Conservation (phyloP, 208 protist genomes). For the Crithidia brevicula region DNA sequence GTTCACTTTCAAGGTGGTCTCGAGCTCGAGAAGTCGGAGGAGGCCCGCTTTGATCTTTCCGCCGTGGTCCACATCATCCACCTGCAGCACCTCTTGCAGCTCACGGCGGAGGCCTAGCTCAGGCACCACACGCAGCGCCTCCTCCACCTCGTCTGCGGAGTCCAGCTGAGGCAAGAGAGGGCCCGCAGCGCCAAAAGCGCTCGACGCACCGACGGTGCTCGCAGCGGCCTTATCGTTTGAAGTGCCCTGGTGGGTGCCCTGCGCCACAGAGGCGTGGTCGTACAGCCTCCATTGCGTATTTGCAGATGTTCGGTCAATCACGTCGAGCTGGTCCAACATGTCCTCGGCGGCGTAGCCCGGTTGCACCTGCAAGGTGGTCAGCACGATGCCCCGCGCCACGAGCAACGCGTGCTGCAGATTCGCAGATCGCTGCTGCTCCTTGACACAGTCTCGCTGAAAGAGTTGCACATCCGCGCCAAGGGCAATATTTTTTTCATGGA, state of each 20-base stretch:
- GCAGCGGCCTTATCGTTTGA: no score
- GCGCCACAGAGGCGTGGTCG: background rate
- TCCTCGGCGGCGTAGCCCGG: background rate
- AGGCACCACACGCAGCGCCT: slow-evolving; percentile 14
- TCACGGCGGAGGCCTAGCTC: slow-evolving; percentile 32
- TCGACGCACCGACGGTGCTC: background rate
- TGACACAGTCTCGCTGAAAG: slow-evolving; percentile 52
- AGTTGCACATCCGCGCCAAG: slow-evolving; percentile 59
- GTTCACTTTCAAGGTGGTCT: no score
- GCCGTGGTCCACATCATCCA: slow-evolving; percentile 29
- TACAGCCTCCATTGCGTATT: background rate
- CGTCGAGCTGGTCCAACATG: background rate
- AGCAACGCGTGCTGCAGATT: slow-evolving; percentile 48
- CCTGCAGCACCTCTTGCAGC: slow-evolving; percentile 40
- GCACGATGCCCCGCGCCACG: slow-evolving; percentile 52
- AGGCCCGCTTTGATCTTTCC: slow-evolving; percentile 36
- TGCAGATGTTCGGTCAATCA: background rate
- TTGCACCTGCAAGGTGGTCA: slow-evolving; percentile 53
- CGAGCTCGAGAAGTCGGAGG: slow-evolving; percentile 33
- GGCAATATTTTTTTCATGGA: slow-evolving; percentile 76
- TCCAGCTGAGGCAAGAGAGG: background rate
- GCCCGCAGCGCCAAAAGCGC: background rate
- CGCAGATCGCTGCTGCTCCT: slow-evolving; percentile 44
- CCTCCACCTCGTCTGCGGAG: slow-evolving; percentile 12
- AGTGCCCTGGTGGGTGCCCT: background rate